Evolutionary conservation across 2,329 filamentous ascomycete genomes (phyloP).

Genomic region (Alternaria rosae): DNA sequence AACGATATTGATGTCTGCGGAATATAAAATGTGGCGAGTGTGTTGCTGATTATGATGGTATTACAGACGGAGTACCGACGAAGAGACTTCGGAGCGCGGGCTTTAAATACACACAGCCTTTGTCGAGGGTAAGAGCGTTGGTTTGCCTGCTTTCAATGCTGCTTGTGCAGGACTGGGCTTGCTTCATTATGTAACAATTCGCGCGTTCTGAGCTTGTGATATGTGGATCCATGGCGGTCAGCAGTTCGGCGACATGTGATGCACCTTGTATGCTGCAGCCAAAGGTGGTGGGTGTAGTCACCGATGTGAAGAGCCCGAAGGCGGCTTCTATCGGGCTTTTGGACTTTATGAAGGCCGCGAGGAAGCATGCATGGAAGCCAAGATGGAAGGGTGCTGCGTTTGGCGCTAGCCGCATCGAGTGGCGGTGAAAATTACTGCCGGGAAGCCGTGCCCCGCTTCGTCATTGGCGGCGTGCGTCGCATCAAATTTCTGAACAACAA

Average conservation of each 20-base stretch:
- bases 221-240: constrained; percentile 27
- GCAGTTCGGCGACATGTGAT: constrained; percentile 17
- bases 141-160: not conserved
- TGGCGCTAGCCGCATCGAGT: constrained; percentile 3
- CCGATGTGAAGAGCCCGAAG: constrained; percentile 5
- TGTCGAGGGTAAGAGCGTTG: constrained; percentile 19
- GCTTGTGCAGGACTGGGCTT: constrained; percentile 14
- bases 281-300: constrained; percentile 9
- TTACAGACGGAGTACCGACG: not conserved
- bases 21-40: not conserved
- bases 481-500: constrained; percentile 41
- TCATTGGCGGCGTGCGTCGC: constrained; percentile 33
- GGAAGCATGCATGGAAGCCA: constrained; percentile 14
- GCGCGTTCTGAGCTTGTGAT: constrained; percentile 25
- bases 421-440: constrained; percentile 27
- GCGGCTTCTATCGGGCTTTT: constrained; percentile 36
- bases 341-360: constrained; percentile 19
- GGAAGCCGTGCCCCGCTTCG: constrained; percentile 29
- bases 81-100: not conserved
- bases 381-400: constrained; percentile 10
- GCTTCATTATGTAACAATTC: constrained; percentile 42
- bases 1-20: not conserved
- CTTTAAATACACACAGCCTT: constrained; percentile 9
- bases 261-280: constrained; percentile 6
- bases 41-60: not conserved